Percentiles rank a stretch among this genome's conserved stretches.
phyloP scores from a whole-genome alignment of 768 basidiomycete species.

The Pulveroboletus frians region DNA sequence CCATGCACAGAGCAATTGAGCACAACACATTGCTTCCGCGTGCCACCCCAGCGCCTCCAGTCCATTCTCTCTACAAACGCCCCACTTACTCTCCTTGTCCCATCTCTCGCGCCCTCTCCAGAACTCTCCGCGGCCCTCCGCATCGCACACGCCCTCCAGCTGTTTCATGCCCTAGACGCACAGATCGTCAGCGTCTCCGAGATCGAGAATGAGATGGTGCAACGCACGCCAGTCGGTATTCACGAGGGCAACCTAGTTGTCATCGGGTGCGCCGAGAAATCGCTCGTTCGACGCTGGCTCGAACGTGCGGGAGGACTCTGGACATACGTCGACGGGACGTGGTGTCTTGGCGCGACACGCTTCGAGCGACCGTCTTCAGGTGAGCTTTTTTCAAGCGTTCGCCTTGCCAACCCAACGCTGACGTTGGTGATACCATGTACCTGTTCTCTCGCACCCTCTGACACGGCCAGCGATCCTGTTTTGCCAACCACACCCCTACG shows the following conservation, averaged over 20 bases:
- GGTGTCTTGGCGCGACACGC: constrained; percentile 12
- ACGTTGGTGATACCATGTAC: background rate
- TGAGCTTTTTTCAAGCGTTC: background rate
- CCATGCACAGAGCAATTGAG: background rate
- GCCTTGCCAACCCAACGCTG: background rate
- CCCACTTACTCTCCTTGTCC: constrained; percentile 55
- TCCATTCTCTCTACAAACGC: constrained; percentile 52
- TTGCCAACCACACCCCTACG: constrained; percentile 40
- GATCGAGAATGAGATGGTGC: constrained; percentile 17
- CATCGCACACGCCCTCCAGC: constrained; percentile 59
- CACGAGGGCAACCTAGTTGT: constrained; percentile 51
- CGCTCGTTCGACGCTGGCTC: constrained; percentile 33
- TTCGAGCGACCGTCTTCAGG: constrained; percentile 22
- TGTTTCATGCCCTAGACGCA: constrained; percentile 67
- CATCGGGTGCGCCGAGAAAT: constrained; percentile 42
- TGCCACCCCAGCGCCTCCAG: constrained; percentile 47
- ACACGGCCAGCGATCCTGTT: constrained; percentile 47
- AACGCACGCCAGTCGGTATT: background rate
- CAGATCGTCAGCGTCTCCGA: constrained; percentile 46
- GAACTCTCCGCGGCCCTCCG: constrained; percentile 55
- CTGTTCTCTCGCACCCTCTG: background rate
- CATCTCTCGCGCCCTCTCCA: constrained; percentile 28
- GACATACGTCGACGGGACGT: constrained; percentile 17
- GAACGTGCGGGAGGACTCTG: constrained; percentile 11
- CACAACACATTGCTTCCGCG: background rate